Evolutionary conservation across 345 rosid species (phyloP), one percentile per base, ranked within the genome.

Genomic region (Lepidium sativum): DNA sequence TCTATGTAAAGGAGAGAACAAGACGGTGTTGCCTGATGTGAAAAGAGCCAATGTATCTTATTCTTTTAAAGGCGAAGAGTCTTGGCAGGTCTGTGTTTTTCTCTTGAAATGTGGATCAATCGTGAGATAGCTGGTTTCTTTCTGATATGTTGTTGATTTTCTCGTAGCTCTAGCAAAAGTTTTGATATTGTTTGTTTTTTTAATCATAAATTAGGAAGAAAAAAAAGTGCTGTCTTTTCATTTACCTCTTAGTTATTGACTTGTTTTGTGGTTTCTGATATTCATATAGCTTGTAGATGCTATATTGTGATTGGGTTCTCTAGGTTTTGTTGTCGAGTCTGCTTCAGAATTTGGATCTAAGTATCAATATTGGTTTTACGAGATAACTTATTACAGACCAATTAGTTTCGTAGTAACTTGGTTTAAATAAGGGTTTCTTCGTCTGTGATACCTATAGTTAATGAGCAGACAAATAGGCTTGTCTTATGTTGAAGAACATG

Each of bases 1-100:
- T 50, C 75, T 61, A 7, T 87, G 95, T 51, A 81, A 83, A 72
- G 88, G 84, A 71, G 87, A 81, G 80, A 84, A 83, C 77, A 50
- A 15, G 63, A 79, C 82, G 5, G 69, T 67, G 17, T 69, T 87
- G 50, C 90, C 85, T 2, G 95, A 87, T 65, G 86, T 87, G 23
- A 81, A 78, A 79, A 52, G 57, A 15, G 41, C 63, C 0, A 40
- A 76, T 31, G 74, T 58, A 0, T 14, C 78, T 25, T 87, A 87
- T 53, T 2, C 78, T 16, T 87, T 87, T 51, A 83, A 72, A 65
- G 88, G 90, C 23, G 76, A 84, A 77, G 90, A 87, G 67, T 87
- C 95, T 68, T 87, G 95, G 95, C 88, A 87, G 90, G 95, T 84
- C 54, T 44, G 48, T 25, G 1, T 43, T 1, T 42, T 7, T 4